Conservation (phyloP, 192 early-diverging fungal species). For the Jimgerdemannia lactiflua region DNA sequence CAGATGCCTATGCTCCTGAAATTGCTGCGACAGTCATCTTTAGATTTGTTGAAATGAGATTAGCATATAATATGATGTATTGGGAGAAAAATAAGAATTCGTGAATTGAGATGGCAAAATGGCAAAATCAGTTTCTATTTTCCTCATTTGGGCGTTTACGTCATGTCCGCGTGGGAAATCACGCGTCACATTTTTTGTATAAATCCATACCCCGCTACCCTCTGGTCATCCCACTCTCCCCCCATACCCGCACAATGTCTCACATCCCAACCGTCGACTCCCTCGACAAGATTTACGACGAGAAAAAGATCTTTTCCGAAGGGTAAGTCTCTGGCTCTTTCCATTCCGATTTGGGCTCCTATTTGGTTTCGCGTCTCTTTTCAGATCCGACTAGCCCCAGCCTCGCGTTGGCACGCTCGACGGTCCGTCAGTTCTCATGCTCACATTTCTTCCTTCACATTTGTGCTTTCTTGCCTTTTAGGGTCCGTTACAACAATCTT, state of each 20-base stretch:
- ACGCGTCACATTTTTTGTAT: too few relatives aligned
- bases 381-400: neutral
- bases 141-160: too few relatives aligned
- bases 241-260: neutral
- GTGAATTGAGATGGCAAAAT: too few relatives aligned
- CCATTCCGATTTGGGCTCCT: too few relatives aligned
- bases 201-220: too few relatives aligned
- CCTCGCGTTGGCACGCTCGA: too few relatives aligned
- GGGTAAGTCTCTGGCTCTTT: neutral
- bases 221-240: conserved; percentile 1
- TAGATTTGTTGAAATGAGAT: neutral
- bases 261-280: conserved; percentile 16
- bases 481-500: conserved; percentile 52
- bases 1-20: neutral
- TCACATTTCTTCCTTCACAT: neutral
- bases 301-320: conserved; percentile 16
- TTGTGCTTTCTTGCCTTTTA: neutral
- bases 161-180: too few relatives aligned
- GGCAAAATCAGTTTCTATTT: too few relatives aligned
- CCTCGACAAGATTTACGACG: conserved; percentile 31
- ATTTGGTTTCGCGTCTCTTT: neutral
- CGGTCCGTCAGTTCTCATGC: too few relatives aligned
- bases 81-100: too few relatives aligned
- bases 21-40: neutral
- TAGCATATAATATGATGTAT: too few relatives aligned